Evolutionary conservation across 768 basidiomycete genomes (phyloP).

Genomic region (Hygrocybe coccinea): DNA sequence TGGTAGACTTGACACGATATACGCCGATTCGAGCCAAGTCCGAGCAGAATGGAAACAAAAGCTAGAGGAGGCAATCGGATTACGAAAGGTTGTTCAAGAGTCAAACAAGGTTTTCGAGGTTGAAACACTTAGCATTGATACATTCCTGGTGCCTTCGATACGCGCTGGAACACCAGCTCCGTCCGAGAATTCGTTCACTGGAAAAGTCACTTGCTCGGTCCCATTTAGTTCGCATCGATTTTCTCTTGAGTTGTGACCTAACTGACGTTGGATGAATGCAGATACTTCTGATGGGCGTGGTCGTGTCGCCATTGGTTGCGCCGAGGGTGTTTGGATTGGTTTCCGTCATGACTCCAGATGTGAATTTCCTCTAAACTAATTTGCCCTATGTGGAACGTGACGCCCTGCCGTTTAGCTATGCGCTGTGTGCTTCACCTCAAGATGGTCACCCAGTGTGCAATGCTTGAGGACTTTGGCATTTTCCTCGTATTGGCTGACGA

Average conservation of each 20-base stretch:
- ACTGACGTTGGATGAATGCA: constrained; percentile 28
- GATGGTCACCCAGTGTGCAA: constrained; percentile 91
- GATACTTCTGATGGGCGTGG: constrained; percentile 81
- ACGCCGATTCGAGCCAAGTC: constrained; percentile 72
- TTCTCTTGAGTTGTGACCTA: not conserved
- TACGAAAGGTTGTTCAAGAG: constrained; percentile 84
- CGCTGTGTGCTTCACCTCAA: constrained; percentile 91
- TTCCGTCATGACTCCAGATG: constrained; percentile 85
- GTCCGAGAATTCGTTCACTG: constrained; percentile 64
- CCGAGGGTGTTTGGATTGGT: constrained; percentile 97
- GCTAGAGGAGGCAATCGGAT: constrained; percentile 79
- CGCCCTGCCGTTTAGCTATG: constrained; percentile 52
- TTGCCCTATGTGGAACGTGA: not conserved
- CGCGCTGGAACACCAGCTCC: constrained; percentile 43
- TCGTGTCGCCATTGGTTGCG: constrained; percentile 89
- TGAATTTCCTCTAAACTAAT: constrained; percentile 32
- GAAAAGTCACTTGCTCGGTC: constrained; percentile 91
- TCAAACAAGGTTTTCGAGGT: constrained; percentile 94
- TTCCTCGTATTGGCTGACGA: constrained; percentile 95
- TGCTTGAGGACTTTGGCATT: constrained; percentile 94
- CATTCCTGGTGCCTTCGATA: constrained; percentile 74
- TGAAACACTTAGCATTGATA: constrained; percentile 82
- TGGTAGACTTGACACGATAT: constrained; percentile 82
- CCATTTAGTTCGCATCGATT: constrained; percentile 71
- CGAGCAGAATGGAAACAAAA: constrained; percentile 87